phyloP scores from a whole-genome alignment of 345 rosid genomes.

The Hypericum perforatum region DNA sequence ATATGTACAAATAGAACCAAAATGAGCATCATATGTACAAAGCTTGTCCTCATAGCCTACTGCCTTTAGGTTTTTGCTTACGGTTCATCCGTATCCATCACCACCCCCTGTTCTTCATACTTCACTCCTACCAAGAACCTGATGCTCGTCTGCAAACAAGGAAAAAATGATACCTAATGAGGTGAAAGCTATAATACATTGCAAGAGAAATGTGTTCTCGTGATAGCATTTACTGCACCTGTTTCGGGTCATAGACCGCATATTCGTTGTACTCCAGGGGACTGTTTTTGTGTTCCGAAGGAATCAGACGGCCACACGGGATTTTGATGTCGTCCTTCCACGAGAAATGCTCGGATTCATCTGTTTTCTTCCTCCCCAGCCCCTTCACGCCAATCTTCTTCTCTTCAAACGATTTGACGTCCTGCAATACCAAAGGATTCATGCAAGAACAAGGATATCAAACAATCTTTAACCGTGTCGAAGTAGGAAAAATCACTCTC shows the following conservation, averaged over 20 bases:
- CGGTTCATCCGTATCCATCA: conserved; percentile 23
- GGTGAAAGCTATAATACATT: too few species aligned
- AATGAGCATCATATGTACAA: background rate
- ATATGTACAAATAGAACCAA: background rate
- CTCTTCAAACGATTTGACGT: conserved; percentile 43
- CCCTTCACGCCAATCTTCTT: conserved; percentile 64
- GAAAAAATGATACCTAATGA: too few species aligned
- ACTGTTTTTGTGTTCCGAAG: conserved; percentile 53
- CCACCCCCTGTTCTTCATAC: conserved; percentile 47
- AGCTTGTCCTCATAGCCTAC: background rate
- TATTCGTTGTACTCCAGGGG: conserved; percentile 72
- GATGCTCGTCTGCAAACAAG: conserved; percentile 39
- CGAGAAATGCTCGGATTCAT: conserved; percentile 50
- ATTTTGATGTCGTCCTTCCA: conserved; percentile 60
- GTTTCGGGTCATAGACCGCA: conserved; percentile 67
- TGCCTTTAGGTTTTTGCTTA: background rate
- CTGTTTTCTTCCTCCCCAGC: conserved; percentile 61
- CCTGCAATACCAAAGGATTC: conserved; percentile 17
- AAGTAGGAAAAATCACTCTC: background rate
- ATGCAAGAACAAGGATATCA: too few species aligned
- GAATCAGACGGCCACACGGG: conserved; percentile 59
- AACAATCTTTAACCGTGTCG: background rate
- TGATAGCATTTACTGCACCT: conserved; percentile 24
- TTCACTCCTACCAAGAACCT: conserved; percentile 64
- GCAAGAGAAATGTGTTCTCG: background rate